phyloP scores from a whole-genome alignment of 2,329 filamentous ascomycete species.

The Pyrenochaeta sp. region DNA sequence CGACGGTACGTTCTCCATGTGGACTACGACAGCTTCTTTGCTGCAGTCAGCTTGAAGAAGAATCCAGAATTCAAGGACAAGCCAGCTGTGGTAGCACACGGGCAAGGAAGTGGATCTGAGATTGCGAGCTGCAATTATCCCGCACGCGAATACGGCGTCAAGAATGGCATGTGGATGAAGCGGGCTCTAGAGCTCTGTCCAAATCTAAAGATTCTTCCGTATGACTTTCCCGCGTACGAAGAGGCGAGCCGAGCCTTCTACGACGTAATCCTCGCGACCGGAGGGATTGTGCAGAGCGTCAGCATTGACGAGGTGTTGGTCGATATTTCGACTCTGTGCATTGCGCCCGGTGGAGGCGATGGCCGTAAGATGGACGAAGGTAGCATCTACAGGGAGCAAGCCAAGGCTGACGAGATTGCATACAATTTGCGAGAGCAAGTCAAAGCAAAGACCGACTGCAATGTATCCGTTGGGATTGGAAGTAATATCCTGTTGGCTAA shows the following conservation, averaged over 20 bases:
- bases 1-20: constrained; percentile 91
- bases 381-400: constrained; percentile 79
- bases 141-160: constrained; percentile 84
- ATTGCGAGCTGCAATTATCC: constrained; percentile 98
- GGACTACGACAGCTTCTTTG: constrained; percentile 99
- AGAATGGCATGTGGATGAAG: constrained; percentile 99
- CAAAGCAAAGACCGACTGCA: constrained; percentile 78
- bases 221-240: constrained; percentile 95
- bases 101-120: constrained; percentile 84
- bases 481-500: constrained; percentile 91
- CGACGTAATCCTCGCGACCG: constrained; percentile 78
- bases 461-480: constrained; percentile 92
- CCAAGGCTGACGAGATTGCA: constrained; percentile 77
- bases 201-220: constrained; percentile 87
- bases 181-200: constrained; percentile 83
- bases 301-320: constrained; percentile 95
- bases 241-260: constrained; percentile 90
- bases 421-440: constrained; percentile 72
- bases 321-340: constrained; percentile 78
- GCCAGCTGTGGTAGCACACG: constrained; percentile 89
- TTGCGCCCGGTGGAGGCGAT: constrained; percentile 71
- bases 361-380: constrained; percentile 72
- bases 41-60: constrained; percentile 84
- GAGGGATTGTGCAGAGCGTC: constrained; percentile 90
- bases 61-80: constrained; percentile 78